These are phyloP conservation scores for Xylaria sp. DNA, from an alignment of 2,329 filamentous ascomycete species.

Conservation along the genomic window DNA sequence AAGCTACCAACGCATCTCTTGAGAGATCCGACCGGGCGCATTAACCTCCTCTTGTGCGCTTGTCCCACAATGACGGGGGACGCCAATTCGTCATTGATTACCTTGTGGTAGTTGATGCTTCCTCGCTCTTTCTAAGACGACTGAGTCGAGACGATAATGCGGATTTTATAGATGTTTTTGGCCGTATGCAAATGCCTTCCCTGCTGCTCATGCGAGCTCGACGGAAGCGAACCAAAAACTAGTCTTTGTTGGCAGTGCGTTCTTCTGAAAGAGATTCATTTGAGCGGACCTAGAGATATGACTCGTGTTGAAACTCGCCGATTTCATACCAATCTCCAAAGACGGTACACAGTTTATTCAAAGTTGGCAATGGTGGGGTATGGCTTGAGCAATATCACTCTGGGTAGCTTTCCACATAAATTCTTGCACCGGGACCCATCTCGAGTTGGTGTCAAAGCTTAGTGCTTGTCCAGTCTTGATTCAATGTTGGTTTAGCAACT, in stretches of 20 bases:
- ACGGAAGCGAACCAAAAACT: constrained; percentile 91
- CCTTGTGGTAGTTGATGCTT: constrained; percentile 48
- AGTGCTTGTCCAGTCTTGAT: constrained; percentile 77
- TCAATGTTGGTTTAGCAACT: constrained; percentile 42
- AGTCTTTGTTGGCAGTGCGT: constrained; percentile 88
- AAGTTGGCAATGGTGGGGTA: constrained; percentile 32
- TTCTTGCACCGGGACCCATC: constrained; percentile 78
- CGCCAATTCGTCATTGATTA: constrained; percentile 57
- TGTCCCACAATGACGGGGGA: constrained; percentile 56
- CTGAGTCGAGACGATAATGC: constrained; percentile 67
- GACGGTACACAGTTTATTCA: constrained; percentile 40
- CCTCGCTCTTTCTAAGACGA: constrained; percentile 59
- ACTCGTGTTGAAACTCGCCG: constrained; percentile 44
- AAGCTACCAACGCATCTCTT: constrained; percentile 57
- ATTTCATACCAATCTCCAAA: constrained; percentile 41
- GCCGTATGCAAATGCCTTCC: constrained; percentile 78
- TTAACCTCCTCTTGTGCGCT: constrained; percentile 61
- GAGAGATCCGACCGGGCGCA: constrained; percentile 67
- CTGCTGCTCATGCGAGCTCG: constrained; percentile 51
- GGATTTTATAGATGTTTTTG: constrained; percentile 99
- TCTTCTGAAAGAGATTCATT: constrained; percentile 75
- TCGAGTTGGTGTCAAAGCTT: constrained; percentile 93
- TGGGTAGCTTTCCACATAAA: constrained; percentile 39
- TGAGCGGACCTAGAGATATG: constrained; percentile 40
- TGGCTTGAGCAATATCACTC: constrained; percentile 37